A percentile compares a stretch with the other conserved stretches of the same genome.
phyloP scores from a whole-genome alignment of 768 basidiomycete genomes.

The Phlegmacium glaucopus region DNA sequence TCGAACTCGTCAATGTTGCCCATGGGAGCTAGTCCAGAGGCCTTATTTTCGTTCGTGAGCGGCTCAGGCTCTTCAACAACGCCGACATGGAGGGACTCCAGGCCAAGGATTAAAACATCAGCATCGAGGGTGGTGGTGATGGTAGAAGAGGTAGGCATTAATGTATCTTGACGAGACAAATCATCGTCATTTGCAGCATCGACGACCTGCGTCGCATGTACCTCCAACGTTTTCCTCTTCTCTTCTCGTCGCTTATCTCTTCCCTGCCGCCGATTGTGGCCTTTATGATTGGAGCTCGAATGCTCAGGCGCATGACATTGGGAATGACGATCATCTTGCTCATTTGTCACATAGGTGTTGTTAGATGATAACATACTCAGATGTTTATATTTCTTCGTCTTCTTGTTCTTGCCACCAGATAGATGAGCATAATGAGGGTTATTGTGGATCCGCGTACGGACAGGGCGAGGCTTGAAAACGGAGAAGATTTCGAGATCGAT shows the following conservation, averaged over 20 bases:
- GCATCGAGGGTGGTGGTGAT: slow-evolving; percentile 6
- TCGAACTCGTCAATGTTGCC: slow-evolving; percentile 9
- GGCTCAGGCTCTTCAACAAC: slow-evolving; percentile 14
- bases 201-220: slow-evolving; percentile 21
- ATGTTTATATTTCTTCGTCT: slow-evolving; percentile 36
- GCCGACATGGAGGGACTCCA: slow-evolving; percentile 31
- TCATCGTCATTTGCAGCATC: slow-evolving; percentile 3
- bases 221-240: slow-evolving; percentile 34
- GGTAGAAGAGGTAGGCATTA: neutral
- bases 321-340: slow-evolving; percentile 13
- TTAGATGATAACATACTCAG: slow-evolving; percentile 17
- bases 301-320: slow-evolving; percentile 8
- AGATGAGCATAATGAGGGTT: slow-evolving; percentile 23
- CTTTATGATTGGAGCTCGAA: slow-evolving; percentile 23
- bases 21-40: slow-evolving; percentile 9
- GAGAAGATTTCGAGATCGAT: slow-evolving; percentile 65
- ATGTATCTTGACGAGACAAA: slow-evolving; percentile 2
- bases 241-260: slow-evolving; percentile 53
- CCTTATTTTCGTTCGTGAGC: slow-evolving; percentile 11
- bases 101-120: slow-evolving; percentile 24
- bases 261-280: slow-evolving; percentile 36
- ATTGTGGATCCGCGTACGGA: slow-evolving; percentile 39
- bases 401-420: slow-evolving; percentile 34
- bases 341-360: neutral
- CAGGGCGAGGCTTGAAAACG: slow-evolving; percentile 72